These are phyloP conservation scores for Tremellales sp. DNA, from an alignment of 1,284 basidiomycete species.

Conservation along the genomic window DNA sequence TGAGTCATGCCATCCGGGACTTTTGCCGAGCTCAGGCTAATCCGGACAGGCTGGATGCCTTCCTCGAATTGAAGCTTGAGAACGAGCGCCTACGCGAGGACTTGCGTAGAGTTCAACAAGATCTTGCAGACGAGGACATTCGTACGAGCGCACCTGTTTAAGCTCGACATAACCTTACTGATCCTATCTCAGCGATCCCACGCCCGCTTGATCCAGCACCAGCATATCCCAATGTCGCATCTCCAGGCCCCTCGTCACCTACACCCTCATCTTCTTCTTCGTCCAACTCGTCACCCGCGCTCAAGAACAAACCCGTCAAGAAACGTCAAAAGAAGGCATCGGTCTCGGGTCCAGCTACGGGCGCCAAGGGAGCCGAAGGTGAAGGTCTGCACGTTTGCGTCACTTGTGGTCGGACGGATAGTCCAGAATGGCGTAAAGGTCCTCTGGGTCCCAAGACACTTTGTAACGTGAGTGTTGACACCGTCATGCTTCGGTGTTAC, in stretches of 20 bases:
- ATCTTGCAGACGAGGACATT: conserved; percentile 25
- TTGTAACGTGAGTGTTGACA: conserved; percentile 43
- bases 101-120: conserved; percentile 32
- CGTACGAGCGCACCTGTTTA: conserved; percentile 5
- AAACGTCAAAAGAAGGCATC: conserved; percentile 15
- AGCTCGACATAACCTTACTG: not conserved
- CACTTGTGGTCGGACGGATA: conserved; percentile 47
- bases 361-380: conserved; percentile 11
- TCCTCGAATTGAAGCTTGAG: conserved; percentile 46
- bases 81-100: conserved; percentile 44
- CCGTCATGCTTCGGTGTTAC: not conserved
- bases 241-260: conserved; percentile 7
- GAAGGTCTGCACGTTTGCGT: conserved; percentile 45
- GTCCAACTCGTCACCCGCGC: conserved; percentile 6
- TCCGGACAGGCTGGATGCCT: conserved; percentile 32
- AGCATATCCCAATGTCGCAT: conserved; percentile 9
- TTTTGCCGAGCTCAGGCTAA: not conserved
- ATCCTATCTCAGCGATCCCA: not conserved
- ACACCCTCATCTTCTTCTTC: conserved; percentile 16
- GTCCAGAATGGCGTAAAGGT: conserved; percentile 49
- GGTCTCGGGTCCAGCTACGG: conserved; percentile 1
- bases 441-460: conserved; percentile 48
- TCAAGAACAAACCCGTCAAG: conserved; percentile 8
- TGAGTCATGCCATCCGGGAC: conserved; percentile 7
- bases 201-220: not conserved